Percentiles rank a stretch among this genome's conserved stretches.
These are phyloP conservation scores for Kitagawia praeruptora DNA, from an alignment of 129 eudicot genomes.

Conservation along the genomic window DNA sequence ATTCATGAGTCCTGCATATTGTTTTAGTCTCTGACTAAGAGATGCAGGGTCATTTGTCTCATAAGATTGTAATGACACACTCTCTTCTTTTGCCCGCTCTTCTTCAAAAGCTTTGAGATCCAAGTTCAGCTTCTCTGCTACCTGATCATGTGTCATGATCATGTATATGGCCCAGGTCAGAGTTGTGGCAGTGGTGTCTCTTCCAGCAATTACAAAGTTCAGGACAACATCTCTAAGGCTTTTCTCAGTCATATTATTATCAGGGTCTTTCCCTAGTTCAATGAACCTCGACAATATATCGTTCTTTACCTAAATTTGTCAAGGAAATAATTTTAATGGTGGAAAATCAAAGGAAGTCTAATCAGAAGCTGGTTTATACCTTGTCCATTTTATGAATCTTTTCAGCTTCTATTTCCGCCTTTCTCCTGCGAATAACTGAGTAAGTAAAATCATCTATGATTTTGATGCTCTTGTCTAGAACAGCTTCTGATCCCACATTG, in stretches of 20 bases:
- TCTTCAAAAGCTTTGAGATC: slow-evolving; percentile 62
- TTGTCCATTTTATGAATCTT: slow-evolving; percentile 29
- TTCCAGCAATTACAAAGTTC: slow-evolving; percentile 92
- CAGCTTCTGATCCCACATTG: slow-evolving; percentile 81
- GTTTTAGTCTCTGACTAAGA: slow-evolving; percentile 50
- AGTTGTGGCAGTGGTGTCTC: slow-evolving; percentile 95
- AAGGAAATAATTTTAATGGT: neutral
- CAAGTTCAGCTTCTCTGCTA: slow-evolving; percentile 60
- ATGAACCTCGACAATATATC: slow-evolving; percentile 86
- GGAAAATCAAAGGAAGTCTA: neutral
- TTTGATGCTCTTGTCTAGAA: slow-evolving; percentile 74
- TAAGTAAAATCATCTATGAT: slow-evolving; percentile 84
- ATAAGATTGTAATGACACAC: slow-evolving; percentile 27
- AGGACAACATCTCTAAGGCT: slow-evolving; percentile 89
- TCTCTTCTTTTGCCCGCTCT: slow-evolving; percentile 54
- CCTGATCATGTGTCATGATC: slow-evolving; percentile 56
- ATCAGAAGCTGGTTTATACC: slow-evolving; percentile 23
- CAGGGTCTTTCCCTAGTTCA: slow-evolving; percentile 75
- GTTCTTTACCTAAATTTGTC: slow-evolving; percentile 51
- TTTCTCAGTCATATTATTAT: slow-evolving; percentile 67
- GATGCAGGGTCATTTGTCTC: slow-evolving; percentile 45
- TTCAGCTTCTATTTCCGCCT: slow-evolving; percentile 51
- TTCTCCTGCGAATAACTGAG: slow-evolving; percentile 70
- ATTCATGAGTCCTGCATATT: slow-evolving; percentile 58
- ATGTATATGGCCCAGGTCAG: slow-evolving; percentile 96